phyloP scores from a whole-genome alignment of 768 basidiomycete species.

The Hygrophorus pudorinus region DNA sequence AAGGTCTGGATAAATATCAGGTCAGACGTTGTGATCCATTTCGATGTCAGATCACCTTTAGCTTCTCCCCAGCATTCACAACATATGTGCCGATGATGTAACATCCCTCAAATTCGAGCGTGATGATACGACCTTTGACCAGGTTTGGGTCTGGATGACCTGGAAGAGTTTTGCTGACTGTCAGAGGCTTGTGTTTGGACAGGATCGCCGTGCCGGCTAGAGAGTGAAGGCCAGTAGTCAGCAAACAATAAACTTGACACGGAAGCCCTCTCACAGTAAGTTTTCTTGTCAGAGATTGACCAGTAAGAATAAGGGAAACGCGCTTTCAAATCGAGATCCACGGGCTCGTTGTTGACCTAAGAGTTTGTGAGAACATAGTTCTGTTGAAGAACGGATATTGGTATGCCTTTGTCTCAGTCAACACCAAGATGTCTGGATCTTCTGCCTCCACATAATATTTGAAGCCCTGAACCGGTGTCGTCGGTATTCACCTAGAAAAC shows the following conservation, averaged over 20 bases:
- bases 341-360: slow-evolving; percentile 64
- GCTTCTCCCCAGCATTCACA: slow-evolving; percentile 66
- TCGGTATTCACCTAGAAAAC: background rate
- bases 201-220: slow-evolving; percentile 75
- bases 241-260: background rate
- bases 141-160: slow-evolving; percentile 55
- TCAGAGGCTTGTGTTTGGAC: slow-evolving; percentile 65
- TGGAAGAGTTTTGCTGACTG: slow-evolving; percentile 57
- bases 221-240: background rate
- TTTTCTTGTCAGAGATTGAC: slow-evolving; percentile 71
- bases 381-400: slow-evolving; percentile 1
- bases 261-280: slow-evolving; percentile 45
- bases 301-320: slow-evolving; percentile 68
- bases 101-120: slow-evolving; percentile 64
- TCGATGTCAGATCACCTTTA: slow-evolving; percentile 44
- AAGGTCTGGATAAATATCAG: slow-evolving; percentile 43
- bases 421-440: slow-evolving; percentile 72
- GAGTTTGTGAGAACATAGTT: slow-evolving; percentile 3
- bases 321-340: slow-evolving; percentile 42
- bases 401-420: slow-evolving; percentile 78
- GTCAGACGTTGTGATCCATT: background rate
- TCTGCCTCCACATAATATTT: slow-evolving; percentile 77
- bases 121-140: slow-evolving; percentile 72
- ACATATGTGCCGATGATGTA: slow-evolving; percentile 78
- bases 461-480: slow-evolving; percentile 47